phyloP scores from a whole-genome alignment of 2,329 filamentous ascomycete genomes.

The Didymella arachidicola region DNA sequence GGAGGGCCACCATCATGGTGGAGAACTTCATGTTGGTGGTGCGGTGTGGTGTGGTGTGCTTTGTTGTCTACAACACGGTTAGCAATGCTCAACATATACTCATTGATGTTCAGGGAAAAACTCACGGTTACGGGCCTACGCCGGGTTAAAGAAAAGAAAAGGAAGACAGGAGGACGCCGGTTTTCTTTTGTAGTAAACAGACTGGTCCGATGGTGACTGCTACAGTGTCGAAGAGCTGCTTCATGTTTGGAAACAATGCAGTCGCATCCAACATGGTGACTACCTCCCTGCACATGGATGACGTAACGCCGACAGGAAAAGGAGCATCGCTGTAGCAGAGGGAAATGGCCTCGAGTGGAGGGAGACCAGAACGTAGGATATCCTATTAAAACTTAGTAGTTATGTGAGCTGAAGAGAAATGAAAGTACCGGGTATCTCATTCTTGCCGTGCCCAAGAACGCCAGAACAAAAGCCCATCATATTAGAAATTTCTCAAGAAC shows the following conservation, averaged over 20 bases:
- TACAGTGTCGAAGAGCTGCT: background rate
- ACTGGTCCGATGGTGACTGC: background rate
- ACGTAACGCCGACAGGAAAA: background rate
- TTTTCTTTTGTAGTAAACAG: background rate
- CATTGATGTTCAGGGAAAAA: background rate
- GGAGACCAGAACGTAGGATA: background rate
- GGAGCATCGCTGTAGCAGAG: too few species aligned
- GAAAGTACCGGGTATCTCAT: slow-evolving; percentile 5
- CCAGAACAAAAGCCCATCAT: background rate
- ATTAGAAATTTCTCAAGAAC: slow-evolving; percentile 30
- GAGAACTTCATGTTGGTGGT: background rate
- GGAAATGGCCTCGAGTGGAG: too few species aligned
- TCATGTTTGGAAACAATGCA: background rate
- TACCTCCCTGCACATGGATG: background rate
- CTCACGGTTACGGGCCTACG: background rate
- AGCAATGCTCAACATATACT: background rate
- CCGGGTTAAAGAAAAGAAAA: background rate
- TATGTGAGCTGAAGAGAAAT: background rate
- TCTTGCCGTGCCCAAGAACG: slow-evolving; percentile 4
- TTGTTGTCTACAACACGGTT: background rate
- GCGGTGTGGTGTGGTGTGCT: background rate
- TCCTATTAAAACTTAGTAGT: background rate
- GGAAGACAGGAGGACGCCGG: background rate
- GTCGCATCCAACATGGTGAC: background rate
- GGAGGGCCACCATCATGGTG: background rate